Percentiles rank a stretch among this genome's conserved stretches.
Evolutionary conservation across 2,329 filamentous ascomycete species (phyloP).

Genomic region (Penicillium palitans): DNA sequence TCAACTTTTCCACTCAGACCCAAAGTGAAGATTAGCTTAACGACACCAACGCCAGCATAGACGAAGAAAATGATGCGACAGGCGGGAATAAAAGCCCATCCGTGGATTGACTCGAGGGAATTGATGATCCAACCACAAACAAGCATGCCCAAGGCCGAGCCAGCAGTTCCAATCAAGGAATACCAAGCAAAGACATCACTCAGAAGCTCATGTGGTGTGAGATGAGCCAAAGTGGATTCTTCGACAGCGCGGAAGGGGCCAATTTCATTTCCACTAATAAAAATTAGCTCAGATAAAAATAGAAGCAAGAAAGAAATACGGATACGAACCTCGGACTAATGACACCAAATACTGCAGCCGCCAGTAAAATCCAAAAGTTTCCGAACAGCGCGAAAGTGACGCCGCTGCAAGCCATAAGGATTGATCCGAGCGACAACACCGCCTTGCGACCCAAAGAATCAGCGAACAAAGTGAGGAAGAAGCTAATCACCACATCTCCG

Average conservation of each 20-base stretch:
- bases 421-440: slow-evolving; percentile 55
- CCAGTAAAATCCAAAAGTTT: slow-evolving; percentile 60
- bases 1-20: slow-evolving; percentile 53
- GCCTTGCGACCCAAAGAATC: slow-evolving; percentile 59
- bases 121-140: slow-evolving; percentile 61
- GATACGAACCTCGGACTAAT: slow-evolving; percentile 54
- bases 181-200: slow-evolving; percentile 69
- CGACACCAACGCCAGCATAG: slow-evolving; percentile 58
- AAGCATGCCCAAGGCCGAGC: slow-evolving; percentile 61
- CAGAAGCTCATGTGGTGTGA: slow-evolving; percentile 56
- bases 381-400: slow-evolving; percentile 55
- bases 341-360: slow-evolving; percentile 61
- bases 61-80: slow-evolving; percentile 59
- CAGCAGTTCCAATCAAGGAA: slow-evolving; percentile 54
- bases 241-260: slow-evolving; percentile 68
- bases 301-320: neutral
- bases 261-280: slow-evolving; percentile 59
- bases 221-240: slow-evolving; percentile 63
- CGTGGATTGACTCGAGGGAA: slow-evolving; percentile 45
- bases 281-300: neutral
- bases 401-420: slow-evolving; percentile 60
- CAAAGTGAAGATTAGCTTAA: slow-evolving; percentile 58
- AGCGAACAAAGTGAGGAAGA: slow-evolving; percentile 59
- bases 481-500: slow-evolving; percentile 61
- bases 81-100: slow-evolving; percentile 49